Evolutionary conservation across 1,139 yeast genomes (phyloP).

Genomic region (Wickerhamiella pararugosa): DNA sequence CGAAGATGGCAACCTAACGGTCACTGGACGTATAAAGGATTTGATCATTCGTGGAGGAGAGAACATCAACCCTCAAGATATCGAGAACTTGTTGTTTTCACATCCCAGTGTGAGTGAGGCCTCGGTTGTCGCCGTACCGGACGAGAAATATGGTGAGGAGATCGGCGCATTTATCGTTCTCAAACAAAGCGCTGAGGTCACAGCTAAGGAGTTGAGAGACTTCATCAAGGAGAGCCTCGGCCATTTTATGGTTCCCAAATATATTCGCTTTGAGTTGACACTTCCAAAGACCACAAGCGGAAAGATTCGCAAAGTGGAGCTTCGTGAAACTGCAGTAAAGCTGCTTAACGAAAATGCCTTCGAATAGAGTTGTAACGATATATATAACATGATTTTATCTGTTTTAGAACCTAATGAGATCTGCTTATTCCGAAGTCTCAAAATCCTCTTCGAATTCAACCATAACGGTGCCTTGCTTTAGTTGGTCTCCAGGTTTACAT

Average conservation of each 20-base stretch:
- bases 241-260: slow-evolving; percentile 22
- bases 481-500: slow-evolving; percentile 20
- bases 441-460: slow-evolving; percentile 21
- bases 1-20: slow-evolving; percentile 20
- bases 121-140: slow-evolving; percentile 24
- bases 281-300: slow-evolving; percentile 26
- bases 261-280: slow-evolving; percentile 20
- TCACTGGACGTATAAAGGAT: slow-evolving; percentile 26
- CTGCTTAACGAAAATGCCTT: background rate
- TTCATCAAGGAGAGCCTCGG: slow-evolving; percentile 20
- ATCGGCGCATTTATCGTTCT: slow-evolving; percentile 22
- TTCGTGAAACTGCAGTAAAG: slow-evolving; percentile 15
- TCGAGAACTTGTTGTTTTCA: slow-evolving; percentile 22
- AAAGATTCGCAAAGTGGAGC: slow-evolving; percentile 23
- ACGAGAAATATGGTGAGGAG: slow-evolving; percentile 23
- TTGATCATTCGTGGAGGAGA: slow-evolving; percentile 27
- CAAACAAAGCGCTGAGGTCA: slow-evolving; percentile 13
- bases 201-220: slow-evolving; percentile 15
- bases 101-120: slow-evolving; percentile 22
- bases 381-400: slow-evolving; percentile 1
- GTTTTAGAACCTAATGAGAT: background rate
- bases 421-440: background rate
- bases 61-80: slow-evolving; percentile 24
- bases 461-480: slow-evolving; percentile 23
- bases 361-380: background rate